Base-by-base conservation (phyloP, 2,329 filamentous ascomycete species). In the Talaromyces sp. region DNA sequence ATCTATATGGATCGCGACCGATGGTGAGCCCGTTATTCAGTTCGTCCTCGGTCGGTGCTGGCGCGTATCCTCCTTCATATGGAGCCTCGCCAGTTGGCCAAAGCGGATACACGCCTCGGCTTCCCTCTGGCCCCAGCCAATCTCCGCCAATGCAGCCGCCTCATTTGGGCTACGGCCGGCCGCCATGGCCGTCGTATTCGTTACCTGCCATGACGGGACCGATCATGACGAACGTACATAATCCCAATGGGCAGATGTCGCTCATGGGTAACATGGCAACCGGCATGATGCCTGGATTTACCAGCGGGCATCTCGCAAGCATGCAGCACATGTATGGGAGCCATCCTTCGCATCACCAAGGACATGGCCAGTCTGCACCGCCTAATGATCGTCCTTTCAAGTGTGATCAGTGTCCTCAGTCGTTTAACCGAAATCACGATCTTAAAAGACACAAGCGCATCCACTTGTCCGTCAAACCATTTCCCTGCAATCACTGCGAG, bases 381-480 rank as follows among this genome's bases (percentile, higher is more conserved):
- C 82, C 85, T 33, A 89, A 90, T 64, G 94, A 98, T 70, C 87
- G 94, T 5, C 95, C 95, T 0, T 98, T 96, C 83, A 93, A 93
- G 78, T 99, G 95, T 75, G 93, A 98, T 71, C 86, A 91, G 74
- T 99, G 95, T 73, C 87, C 91, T 0, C 92, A 96, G 75, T 93
- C 91, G 43, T 99, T 99, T 81, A 98, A 96, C 77, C 85, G 95
- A 4, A 98, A 98, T 69, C 95, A 98, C 74, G 95, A 98, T 74
- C 79, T 98, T 71, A 99, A 99, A 80, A 86, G 95, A 60, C 95
- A 99, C 77, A 97, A 97, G 83, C 84, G 93, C 59, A 98, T 98
- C 66, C 95, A 99, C 78, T 80, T 98, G 65, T 91, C 93, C 0
- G 92, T 98, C 47, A 99, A 99, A 83, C 95, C 95, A 0, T 98